phyloP scores from a whole-genome alignment of 2,329 filamentous ascomycete genomes.

The Diaporthe humulicola region DNA sequence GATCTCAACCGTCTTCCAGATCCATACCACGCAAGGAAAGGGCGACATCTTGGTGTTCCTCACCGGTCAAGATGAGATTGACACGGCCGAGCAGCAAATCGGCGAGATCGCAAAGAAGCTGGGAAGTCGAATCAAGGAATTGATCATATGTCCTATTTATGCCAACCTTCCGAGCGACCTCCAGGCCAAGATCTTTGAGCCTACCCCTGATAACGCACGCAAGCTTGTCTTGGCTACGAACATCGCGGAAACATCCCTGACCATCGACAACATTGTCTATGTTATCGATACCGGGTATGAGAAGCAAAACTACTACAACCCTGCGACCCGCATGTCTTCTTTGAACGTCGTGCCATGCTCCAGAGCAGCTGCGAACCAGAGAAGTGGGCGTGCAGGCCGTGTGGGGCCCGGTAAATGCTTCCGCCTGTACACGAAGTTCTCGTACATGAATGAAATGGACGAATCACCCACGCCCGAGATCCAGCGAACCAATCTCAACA shows the following conservation, averaged over 20 bases:
- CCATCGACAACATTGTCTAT: constrained; percentile 95
- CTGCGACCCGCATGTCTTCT: constrained; percentile 91
- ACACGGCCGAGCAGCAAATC: constrained; percentile 85
- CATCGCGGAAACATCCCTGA: constrained; percentile 95
- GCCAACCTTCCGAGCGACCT: constrained; percentile 91
- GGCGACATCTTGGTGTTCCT: constrained; percentile 96
- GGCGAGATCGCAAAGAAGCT: constrained; percentile 89
- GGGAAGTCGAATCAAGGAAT: constrained; percentile 84
- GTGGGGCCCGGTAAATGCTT: constrained; percentile 95
- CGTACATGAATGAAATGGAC: constrained; percentile 94
- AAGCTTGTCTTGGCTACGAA: constrained; percentile 97
- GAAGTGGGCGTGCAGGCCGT: constrained; percentile 92
- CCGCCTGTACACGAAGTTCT: constrained; percentile 91
- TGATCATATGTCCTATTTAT: constrained; percentile 94
- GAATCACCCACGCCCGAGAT: constrained; percentile 95
- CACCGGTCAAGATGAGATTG: constrained; percentile 96
- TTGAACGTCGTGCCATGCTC: constrained; percentile 93
- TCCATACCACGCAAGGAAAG: constrained; percentile 86
- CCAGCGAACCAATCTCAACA: constrained; percentile 87
- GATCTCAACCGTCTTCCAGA: constrained; percentile 94
- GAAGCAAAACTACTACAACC: constrained; percentile 95
- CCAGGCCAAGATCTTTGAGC: constrained; percentile 94
- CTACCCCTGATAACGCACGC: constrained; percentile 84
- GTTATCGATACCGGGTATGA: constrained; percentile 96
- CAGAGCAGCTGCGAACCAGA: constrained; percentile 91